Evolutionary conservation across 2,329 filamentous ascomycete species (phyloP).

Genomic region (Tricladium varicosporioides): DNA sequence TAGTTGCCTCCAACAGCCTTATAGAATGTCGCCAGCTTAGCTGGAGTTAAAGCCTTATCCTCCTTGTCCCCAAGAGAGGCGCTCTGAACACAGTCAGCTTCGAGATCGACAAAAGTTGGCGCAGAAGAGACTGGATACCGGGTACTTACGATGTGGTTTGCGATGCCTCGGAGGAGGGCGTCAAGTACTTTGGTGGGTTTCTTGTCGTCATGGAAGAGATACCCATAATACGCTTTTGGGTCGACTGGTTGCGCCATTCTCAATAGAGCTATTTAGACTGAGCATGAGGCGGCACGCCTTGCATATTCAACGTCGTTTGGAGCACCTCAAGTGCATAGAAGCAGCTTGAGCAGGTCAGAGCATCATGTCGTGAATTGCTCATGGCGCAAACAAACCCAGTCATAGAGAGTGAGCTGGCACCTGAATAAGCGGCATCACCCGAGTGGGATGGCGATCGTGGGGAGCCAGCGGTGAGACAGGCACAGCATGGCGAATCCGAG

Average conservation of each 20-base stretch:
- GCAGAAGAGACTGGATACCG: slow-evolving; percentile 3
- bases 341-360: neutral
- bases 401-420: neutral
- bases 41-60: slow-evolving; percentile 55
- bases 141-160: slow-evolving; percentile 64
- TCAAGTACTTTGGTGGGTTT: slow-evolving; percentile 65
- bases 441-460: neutral
- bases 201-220: slow-evolving; percentile 68
- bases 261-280: slow-evolving; percentile 3
- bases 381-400: slow-evolving; percentile 4
- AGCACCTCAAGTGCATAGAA: neutral
- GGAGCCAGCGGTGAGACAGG: neutral
- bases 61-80: slow-evolving; percentile 57
- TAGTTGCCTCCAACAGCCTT: slow-evolving; percentile 72
- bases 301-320: slow-evolving; percentile 12
- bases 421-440: slow-evolving; percentile 17
- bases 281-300: slow-evolving; percentile 6
- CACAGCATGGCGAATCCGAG: neutral
- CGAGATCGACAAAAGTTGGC: neutral
- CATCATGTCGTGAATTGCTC: slow-evolving; percentile 8
- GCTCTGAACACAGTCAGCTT: slow-evolving; percentile 42
- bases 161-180: slow-evolving; percentile 66
- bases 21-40: slow-evolving; percentile 76
- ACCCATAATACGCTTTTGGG: slow-evolving; percentile 50
- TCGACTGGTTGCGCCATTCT: slow-evolving; percentile 26